Evolutionary conservation across 495 filamentous ascomycete genomes (phyloP).

Genomic region (Glonium stellatum): DNA sequence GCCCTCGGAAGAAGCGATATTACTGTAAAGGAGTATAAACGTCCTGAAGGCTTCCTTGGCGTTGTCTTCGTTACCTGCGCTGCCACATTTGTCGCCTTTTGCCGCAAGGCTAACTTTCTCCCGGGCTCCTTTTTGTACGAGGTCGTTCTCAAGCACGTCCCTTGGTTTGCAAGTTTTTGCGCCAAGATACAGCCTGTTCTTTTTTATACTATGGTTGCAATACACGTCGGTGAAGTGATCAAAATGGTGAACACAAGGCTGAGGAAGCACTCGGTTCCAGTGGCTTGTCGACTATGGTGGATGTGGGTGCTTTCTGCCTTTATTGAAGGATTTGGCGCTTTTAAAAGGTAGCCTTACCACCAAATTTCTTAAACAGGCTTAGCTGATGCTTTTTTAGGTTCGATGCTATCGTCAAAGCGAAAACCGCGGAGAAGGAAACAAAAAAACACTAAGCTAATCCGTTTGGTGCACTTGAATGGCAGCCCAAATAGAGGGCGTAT

Average conservation of each 20-base stretch:
- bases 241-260: constrained; percentile 47
- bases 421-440: constrained; percentile 45
- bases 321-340: constrained; percentile 53
- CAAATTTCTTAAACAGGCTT: background rate
- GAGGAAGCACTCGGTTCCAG: constrained; percentile 49
- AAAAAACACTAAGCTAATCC: constrained; percentile 35
- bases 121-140: constrained; percentile 52
- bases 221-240: constrained; percentile 50
- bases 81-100: constrained; percentile 41
- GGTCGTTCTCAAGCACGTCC: constrained; percentile 39
- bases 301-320: constrained; percentile 52
- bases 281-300: constrained; percentile 51
- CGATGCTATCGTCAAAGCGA: constrained; percentile 43
- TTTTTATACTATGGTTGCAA: constrained; percentile 41
- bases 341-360: constrained; percentile 34
- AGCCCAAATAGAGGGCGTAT: no score
- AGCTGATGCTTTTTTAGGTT: constrained; percentile 32
- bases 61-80: constrained; percentile 44
- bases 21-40: constrained; percentile 49
- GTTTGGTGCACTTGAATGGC: no score
- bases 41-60: constrained; percentile 39
- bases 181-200: constrained; percentile 40
- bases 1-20: constrained; percentile 51
- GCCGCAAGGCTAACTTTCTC: constrained; percentile 45
- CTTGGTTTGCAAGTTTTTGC: constrained; percentile 46